phyloP scores from a whole-genome alignment of 768 basidiomycete genomes.

The Boletus rufocinnamomeus region DNA sequence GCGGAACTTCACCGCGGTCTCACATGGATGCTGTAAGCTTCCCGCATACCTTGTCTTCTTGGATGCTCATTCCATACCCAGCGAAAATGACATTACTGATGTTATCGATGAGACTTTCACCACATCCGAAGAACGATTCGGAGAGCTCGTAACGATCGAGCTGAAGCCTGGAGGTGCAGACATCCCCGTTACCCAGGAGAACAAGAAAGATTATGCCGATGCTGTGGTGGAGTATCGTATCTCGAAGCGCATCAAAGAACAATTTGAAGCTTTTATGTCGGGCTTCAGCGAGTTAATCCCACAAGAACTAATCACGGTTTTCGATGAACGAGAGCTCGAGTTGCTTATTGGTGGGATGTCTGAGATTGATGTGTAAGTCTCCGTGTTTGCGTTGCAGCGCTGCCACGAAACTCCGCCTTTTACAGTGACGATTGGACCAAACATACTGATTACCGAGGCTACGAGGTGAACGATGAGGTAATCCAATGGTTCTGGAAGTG shows the following conservation, averaged over 20 bases:
- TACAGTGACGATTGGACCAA: constrained; percentile 95
- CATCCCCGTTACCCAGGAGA: constrained; percentile 89
- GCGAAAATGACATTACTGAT: constrained; percentile 98
- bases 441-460: constrained; percentile 98
- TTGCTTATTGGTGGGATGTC: constrained; percentile 99
- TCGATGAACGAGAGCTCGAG: constrained; percentile 97
- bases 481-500: constrained; percentile 99
- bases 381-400: background rate
- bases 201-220: constrained; percentile 99
- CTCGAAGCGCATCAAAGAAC: constrained; percentile 94
- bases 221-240: constrained; percentile 95
- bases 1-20: constrained; percentile 92
- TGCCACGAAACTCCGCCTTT: background rate
- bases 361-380: constrained; percentile 93
- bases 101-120: constrained; percentile 98
- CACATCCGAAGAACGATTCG: constrained; percentile 96
- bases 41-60: background rate
- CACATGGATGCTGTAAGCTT: constrained; percentile 96
- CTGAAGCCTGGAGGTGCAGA: constrained; percentile 88
- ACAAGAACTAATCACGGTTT: constrained; percentile 96
- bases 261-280: constrained; percentile 99
- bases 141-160: constrained; percentile 96
- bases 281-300: constrained; percentile 99
- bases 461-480: constrained; percentile 92
- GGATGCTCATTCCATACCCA: constrained; percentile 35